Percentiles rank a stretch among this genome's conserved stretches.
Evolutionary conservation across 225 moss, liverwort and hornwort genomes (phyloP).

Genomic region (Antitrichia curtipendula): DNA sequence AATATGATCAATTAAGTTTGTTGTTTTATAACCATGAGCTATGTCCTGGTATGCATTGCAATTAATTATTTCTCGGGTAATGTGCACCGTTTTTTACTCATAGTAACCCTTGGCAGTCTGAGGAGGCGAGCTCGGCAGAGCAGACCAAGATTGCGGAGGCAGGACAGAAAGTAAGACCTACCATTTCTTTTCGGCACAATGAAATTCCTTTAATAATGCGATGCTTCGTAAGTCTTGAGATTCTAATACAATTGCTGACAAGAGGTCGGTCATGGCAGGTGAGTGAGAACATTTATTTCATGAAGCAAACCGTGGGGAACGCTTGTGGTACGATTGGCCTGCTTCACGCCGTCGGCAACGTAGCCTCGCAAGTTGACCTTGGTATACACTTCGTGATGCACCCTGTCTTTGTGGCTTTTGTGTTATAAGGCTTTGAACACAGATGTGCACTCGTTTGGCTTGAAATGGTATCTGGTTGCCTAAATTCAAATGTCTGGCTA

Average conservation of each 20-base stretch:
- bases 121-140: slow-evolving; percentile 47
- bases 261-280: slow-evolving; percentile 27
- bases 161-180: slow-evolving; percentile 35
- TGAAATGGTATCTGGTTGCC: background rate
- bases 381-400: slow-evolving; percentile 38
- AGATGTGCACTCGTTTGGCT: background rate
- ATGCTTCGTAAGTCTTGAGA: background rate
- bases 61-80: background rate
- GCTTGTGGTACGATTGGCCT: slow-evolving; percentile 91
- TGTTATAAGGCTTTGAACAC: background rate
- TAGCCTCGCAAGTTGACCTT: slow-evolving; percentile 50
- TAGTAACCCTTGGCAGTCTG: slow-evolving; percentile 26
- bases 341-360: slow-evolving; percentile 88
- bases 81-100: background rate
- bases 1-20: background rate
- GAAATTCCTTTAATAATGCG: background rate
- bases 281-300: slow-evolving; percentile 75
- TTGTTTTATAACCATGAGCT: background rate
- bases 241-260: background rate
- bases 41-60: background rate
- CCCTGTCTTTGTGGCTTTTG: background rate
- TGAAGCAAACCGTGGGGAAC: slow-evolving; percentile 93
- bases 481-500: background rate
- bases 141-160: slow-evolving; percentile 26
- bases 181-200: background rate